A percentile compares a stretch with the other conserved stretches of the same genome.
Conservation (phyloP, 768 basidiomycete species). For the Leccinum aurantiacum region DNA sequence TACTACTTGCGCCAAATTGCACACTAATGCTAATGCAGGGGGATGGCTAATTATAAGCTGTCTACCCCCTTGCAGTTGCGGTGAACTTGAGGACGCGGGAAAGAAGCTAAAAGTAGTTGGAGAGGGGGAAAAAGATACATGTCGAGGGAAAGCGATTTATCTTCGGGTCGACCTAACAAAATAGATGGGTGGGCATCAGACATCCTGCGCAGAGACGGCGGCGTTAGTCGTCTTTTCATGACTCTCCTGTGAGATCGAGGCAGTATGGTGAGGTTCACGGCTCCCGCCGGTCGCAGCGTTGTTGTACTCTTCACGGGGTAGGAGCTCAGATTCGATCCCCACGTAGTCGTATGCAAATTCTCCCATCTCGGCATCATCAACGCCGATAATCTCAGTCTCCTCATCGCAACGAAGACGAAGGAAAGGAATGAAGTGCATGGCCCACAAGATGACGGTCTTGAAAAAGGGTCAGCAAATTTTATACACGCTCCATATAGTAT, state of each 20-base stretch:
- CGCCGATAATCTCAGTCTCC: slow-evolving; percentile 74
- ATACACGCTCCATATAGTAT: background rate
- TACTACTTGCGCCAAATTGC: background rate
- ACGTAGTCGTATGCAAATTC: slow-evolving; percentile 91
- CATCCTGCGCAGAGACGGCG: background rate
- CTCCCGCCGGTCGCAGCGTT: slow-evolving; percentile 28
- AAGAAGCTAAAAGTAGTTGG: background rate
- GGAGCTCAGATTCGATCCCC: slow-evolving; percentile 58
- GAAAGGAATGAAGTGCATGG: slow-evolving; percentile 86
- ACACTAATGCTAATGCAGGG: background rate
- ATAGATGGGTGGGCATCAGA: background rate
- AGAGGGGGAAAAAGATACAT: background rate
- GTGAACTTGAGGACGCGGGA: background rate
- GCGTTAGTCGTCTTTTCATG: slow-evolving; percentile 21
- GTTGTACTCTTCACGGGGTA: slow-evolving; percentile 33
- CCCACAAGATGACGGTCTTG: slow-evolving; percentile 79
- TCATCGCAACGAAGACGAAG: slow-evolving; percentile 67
- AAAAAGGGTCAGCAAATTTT: background rate
- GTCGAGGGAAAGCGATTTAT: background rate
- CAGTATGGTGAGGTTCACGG: slow-evolving; percentile 36
- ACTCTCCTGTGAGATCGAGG: slow-evolving; percentile 28
- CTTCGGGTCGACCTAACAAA: background rate
- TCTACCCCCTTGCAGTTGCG: background rate
- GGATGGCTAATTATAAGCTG: background rate
- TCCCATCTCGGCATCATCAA: slow-evolving; percentile 89